Evolutionary conservation across 2,329 filamentous ascomycete species (phyloP).

Genomic region (Alternaria brassicae): DNA sequence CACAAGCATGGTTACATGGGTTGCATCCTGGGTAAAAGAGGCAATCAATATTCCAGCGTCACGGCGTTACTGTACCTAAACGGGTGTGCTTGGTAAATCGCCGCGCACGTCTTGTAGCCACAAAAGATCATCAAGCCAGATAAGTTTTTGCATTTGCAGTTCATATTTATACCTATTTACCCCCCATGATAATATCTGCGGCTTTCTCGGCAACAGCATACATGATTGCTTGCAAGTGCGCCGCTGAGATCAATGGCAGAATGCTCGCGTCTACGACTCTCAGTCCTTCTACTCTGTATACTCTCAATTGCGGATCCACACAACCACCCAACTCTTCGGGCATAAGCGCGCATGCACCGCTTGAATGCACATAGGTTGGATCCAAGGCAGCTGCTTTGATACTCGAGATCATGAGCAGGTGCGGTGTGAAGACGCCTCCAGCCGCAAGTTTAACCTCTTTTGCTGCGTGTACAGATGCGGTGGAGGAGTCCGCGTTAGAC

Average conservation of each 20-base stretch:
- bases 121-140: not conserved
- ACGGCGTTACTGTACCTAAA: too few species aligned
- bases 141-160: fast-evolving
- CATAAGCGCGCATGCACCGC: slow-evolving; percentile 31
- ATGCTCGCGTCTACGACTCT: slow-evolving; percentile 35
- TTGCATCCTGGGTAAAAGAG: too few species aligned
- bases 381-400: slow-evolving; percentile 7
- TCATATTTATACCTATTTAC: not conserved
- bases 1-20: too few species aligned
- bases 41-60: too few species aligned
- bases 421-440: slow-evolving; percentile 62
- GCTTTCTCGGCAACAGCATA: slow-evolving; percentile 39
- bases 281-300: slow-evolving; percentile 28
- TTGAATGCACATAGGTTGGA: slow-evolving; percentile 25
- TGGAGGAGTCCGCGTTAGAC: slow-evolving; percentile 1
- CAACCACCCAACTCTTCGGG: slow-evolving; percentile 29
- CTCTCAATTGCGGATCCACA: slow-evolving; percentile 19
- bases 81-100: too few species aligned
- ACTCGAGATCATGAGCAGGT: slow-evolving; percentile 64
- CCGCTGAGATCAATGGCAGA: slow-evolving; percentile 25
- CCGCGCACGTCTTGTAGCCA: too few species aligned
- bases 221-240: slow-evolving; percentile 33
- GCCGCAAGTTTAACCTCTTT: slow-evolving; percentile 66
- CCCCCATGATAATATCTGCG: slow-evolving; percentile 34
- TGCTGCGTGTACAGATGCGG: slow-evolving; percentile 9